phyloP scores from a whole-genome alignment of 495 filamentous ascomycete genomes.

The Lasiosphaeris hirsuta region DNA sequence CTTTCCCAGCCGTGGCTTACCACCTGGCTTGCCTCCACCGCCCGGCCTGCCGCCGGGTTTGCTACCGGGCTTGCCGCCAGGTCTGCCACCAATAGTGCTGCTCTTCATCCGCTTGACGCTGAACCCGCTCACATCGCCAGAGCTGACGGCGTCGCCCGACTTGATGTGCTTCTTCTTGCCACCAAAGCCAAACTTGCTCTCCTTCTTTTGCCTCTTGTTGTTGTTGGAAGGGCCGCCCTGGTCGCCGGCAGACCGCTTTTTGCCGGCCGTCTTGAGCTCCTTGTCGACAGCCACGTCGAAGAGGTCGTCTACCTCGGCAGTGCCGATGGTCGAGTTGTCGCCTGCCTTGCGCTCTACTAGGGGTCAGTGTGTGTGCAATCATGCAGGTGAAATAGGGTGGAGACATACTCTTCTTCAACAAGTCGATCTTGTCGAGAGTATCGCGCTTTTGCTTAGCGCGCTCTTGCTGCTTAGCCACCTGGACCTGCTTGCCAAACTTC shows the following conservation, averaged over 20 bases:
- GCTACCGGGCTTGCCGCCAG: slow-evolving; percentile 10
- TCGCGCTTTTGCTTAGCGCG: slow-evolving; percentile 84
- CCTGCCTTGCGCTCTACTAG: slow-evolving; percentile 76
- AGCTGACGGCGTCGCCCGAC: slow-evolving; percentile 79
- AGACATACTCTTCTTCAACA: slow-evolving; percentile 83
- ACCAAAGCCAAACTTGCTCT: slow-evolving; percentile 88
- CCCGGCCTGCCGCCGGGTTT: slow-evolving; percentile 15
- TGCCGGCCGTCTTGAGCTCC: slow-evolving; percentile 46
- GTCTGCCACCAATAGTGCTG: no score
- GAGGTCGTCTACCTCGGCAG: slow-evolving; percentile 82
- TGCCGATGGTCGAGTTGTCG: slow-evolving; percentile 52
- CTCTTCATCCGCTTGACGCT: slow-evolving; percentile 81
- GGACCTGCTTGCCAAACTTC: slow-evolving; percentile 99
- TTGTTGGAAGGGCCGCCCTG: slow-evolving; percentile 38
- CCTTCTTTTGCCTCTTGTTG: slow-evolving; percentile 83
- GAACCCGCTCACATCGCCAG: slow-evolving; percentile 73
- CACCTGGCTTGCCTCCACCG: slow-evolving; percentile 17
- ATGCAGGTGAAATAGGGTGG: slow-evolving; percentile 6
- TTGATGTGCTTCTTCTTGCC: slow-evolving; percentile 89
- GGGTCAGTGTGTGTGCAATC: slow-evolving; percentile 14
- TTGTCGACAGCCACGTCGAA: slow-evolving; percentile 94
- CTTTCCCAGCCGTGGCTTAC: slow-evolving; percentile 35
- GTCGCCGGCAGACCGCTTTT: slow-evolving; percentile 30
- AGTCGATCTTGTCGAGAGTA: slow-evolving; percentile 87
- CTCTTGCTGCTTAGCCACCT: slow-evolving; percentile 94